Conservation (phyloP, 148 eudicot species). For the Cornus florida region DNA sequence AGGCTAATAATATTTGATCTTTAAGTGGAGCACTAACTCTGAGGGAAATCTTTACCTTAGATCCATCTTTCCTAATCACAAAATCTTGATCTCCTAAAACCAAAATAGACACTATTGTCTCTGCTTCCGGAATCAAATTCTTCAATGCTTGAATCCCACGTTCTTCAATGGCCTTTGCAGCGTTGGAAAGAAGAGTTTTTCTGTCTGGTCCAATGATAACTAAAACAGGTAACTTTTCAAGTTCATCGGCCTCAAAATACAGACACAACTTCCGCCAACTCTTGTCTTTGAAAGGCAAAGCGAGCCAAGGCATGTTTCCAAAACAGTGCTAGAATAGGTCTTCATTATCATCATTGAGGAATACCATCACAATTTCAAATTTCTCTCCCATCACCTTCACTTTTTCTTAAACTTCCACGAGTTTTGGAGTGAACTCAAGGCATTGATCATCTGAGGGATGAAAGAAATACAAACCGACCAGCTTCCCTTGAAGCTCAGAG, state of each 20-base stretch:
- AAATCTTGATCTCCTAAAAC: constrained; percentile 56
- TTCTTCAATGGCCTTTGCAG: constrained; percentile 45
- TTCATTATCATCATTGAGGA: constrained; percentile 60
- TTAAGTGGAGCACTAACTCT: neutral
- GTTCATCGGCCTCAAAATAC: constrained; percentile 39
- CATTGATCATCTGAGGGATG: constrained; percentile 29
- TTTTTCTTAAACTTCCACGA: constrained; percentile 42
- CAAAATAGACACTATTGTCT: constrained; percentile 69
- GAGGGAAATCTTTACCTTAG: constrained; percentile 42
- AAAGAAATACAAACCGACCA: constrained; percentile 61
- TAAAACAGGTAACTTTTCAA: constrained; percentile 48
- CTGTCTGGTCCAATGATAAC: constrained; percentile 66
- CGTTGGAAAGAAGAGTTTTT: constrained; percentile 60
- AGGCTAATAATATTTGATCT: too few relatives aligned
- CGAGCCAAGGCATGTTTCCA: constrained; percentile 44
- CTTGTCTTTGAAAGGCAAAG: constrained; percentile 62
- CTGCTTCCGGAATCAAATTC: constrained; percentile 35
- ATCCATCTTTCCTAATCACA: constrained; percentile 59
- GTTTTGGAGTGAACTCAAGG: constrained; percentile 37
- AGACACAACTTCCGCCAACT: constrained; percentile 48
- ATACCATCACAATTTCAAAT: constrained; percentile 64
- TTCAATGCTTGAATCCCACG: constrained; percentile 46
- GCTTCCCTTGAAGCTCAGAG: constrained; percentile 67
- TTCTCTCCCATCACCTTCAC: constrained; percentile 49
- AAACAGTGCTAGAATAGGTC: constrained; percentile 38